Base-by-base conservation (phyloP, 2,329 filamentous ascomycete genomes). In the Alternaria arborescens region DNA sequence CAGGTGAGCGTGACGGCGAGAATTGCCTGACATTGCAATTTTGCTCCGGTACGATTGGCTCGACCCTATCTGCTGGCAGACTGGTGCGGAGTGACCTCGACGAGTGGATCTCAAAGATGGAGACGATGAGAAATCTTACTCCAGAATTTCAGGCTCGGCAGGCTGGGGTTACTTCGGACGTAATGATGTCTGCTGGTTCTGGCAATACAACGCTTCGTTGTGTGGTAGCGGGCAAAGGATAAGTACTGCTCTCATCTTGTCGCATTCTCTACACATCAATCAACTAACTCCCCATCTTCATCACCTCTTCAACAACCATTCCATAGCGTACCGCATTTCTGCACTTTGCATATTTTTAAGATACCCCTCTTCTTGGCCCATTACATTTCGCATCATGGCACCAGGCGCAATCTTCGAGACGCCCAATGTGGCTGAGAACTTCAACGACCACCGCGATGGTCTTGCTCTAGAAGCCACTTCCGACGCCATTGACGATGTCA, bases 401-500 rank as follows among this genome's bases (percentile, higher is more conserved):
- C 82, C 80, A 71, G 79, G 77, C 67, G 77, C 79, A 51, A 75
- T 81, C 60, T 69, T 78, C 62, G 80, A 82, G 67, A 73, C 72
- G 50, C 79, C 81, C 54, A 80, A 80, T 68, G 68, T 80, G 58
- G 73, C 76, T 24, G 77, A 82, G 66, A 71, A 77, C 71, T 81
- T 82, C 74, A 78, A 81, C 73, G 79, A 82, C 74, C 80, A 83
- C 70, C 82, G 81, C 55, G 84, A 88, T 73, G 86, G 86, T 44
- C 82, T 84, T 34, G 85, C 85, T 20, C 82, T 88, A 30, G 86
- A 88, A 72, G 83, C 83, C 3, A 82, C 84, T 11, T 87, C 86
- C 8, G 87, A 88, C 69, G 81, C 84, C 67, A 84, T 89, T 67
- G 86, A 88, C 71, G 79, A 82, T 22, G 85, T 88, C 74, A 88